A percentile compares a stretch with the other conserved stretches of the same genome.
These are phyloP conservation scores for Blastomyces parvus DNA, from an alignment of 2,329 filamentous ascomycete species.

Conservation along the genomic window DNA sequence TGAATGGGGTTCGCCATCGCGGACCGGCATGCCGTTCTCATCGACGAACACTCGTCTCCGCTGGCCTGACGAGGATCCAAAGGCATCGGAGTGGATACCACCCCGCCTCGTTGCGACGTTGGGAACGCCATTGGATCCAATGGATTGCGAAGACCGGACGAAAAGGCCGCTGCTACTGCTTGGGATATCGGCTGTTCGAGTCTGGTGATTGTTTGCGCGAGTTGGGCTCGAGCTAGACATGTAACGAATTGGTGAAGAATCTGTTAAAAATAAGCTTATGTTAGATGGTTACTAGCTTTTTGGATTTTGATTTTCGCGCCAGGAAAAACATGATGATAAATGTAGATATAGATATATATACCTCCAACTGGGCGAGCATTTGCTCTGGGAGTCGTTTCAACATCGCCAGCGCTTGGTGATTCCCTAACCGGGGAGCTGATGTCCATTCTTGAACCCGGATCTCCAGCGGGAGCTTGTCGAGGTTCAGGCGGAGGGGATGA, in stretches of 20 bases:
- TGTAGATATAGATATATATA: constrained; percentile 22
- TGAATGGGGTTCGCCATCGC: constrained; percentile 41
- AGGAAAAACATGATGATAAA: neutral
- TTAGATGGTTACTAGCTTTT: neutral
- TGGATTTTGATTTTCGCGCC: neutral
- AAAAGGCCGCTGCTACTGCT: constrained; percentile 85
- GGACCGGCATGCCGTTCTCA: constrained; percentile 52
- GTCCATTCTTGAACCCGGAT: constrained; percentile 28
- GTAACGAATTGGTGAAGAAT: constrained; percentile 87
- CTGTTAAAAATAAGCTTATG: constrained; percentile 37
- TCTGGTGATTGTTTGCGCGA: constrained; percentile 45
- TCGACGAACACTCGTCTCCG: constrained; percentile 55
- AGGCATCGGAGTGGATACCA: constrained; percentile 75
- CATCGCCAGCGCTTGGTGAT: constrained; percentile 28
- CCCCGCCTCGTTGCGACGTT: constrained; percentile 58
- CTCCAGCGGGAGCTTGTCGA: constrained; percentile 31
- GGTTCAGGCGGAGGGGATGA: constrained; percentile 47
- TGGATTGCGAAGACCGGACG: constrained; percentile 54
- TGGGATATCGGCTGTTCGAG: constrained; percentile 59
- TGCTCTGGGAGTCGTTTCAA: constrained; percentile 36
- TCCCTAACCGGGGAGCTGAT: constrained; percentile 42
- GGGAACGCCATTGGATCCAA: constrained; percentile 42
- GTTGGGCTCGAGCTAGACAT: constrained; percentile 80
- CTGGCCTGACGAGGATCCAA: constrained; percentile 44
- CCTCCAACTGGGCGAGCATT: constrained; percentile 31